Percentiles rank a stretch among this genome's conserved stretches.
Conservation (phyloP, 176 grass and related monocot species). For the Musa schizocarpa region DNA sequence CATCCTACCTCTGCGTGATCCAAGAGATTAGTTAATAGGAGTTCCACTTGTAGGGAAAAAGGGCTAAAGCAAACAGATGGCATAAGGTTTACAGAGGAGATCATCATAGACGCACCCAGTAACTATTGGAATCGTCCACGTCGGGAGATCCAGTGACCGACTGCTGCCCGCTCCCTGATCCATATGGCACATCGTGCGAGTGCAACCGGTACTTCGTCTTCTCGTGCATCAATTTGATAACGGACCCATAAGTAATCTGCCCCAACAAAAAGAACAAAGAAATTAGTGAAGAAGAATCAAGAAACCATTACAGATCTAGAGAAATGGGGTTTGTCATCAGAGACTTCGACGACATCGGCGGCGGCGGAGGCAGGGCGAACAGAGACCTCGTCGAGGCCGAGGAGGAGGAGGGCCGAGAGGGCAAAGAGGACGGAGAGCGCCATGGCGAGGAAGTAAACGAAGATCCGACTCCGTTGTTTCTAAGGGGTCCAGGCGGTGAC, state of each 20-base stretch:
- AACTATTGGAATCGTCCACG: slow-evolving; percentile 65
- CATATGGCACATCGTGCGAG: slow-evolving; percentile 75
- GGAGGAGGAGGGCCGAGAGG: background rate
- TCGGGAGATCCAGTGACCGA: slow-evolving; percentile 66
- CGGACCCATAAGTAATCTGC: slow-evolving; percentile 51
- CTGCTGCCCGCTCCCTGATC: slow-evolving; percentile 75
- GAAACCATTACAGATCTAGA: background rate
- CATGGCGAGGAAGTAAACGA: background rate
- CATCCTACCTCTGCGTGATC: no score
- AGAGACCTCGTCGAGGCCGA: slow-evolving; percentile 1
- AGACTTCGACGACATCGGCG: background rate
- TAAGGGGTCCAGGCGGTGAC: no score
- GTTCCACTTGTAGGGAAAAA: no score
- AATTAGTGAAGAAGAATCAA: background rate
- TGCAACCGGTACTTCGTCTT: slow-evolving; percentile 75
- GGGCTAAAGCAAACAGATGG: no score
- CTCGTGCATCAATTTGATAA: slow-evolving; percentile 75
- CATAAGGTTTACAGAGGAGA: no score
- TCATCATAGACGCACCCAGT: slow-evolving; percentile 36
- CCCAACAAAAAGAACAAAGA: slow-evolving; percentile 21
- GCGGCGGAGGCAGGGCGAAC: background rate
- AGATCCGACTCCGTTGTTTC: no score
- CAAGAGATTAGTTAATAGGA: no score
- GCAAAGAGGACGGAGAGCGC: background rate
- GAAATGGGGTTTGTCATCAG: background rate